A percentile compares a stretch with the other conserved stretches of the same genome.
Evolutionary conservation across 495 filamentous ascomycete genomes (phyloP).

Genomic region (Stereocaulon alpinum): DNA sequence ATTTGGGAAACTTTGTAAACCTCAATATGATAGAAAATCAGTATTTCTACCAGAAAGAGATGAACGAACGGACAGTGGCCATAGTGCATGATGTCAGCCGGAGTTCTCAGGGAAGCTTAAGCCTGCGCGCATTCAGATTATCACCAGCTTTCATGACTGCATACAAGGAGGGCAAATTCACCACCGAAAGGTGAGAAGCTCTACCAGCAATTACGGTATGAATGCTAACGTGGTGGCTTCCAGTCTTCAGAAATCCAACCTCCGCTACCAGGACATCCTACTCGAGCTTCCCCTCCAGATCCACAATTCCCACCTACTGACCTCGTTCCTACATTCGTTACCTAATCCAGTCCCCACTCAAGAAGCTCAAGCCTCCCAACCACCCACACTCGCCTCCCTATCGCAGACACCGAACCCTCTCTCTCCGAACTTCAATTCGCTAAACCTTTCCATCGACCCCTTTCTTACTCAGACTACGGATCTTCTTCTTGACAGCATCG

Average conservation of each 20-base stretch:
- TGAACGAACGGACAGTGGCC: slow-evolving; percentile 87
- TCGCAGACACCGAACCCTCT: slow-evolving; percentile 42
- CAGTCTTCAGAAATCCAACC: slow-evolving; percentile 81
- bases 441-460: slow-evolving; percentile 90
- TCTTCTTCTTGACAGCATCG: slow-evolving; percentile 88
- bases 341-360: slow-evolving; percentile 46
- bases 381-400: slow-evolving; percentile 34
- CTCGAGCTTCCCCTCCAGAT: slow-evolving; percentile 83
- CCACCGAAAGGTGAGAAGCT: slow-evolving; percentile 67
- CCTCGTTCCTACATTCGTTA: slow-evolving; percentile 86
- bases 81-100: slow-evolving; percentile 91
- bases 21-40: slow-evolving; percentile 95
- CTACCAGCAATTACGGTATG: neutral
- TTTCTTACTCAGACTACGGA: slow-evolving; percentile 99
- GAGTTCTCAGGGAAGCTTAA: slow-evolving; percentile 83
- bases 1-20: slow-evolving; percentile 97
- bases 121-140: slow-evolving; percentile 80
- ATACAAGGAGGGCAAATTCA: slow-evolving; percentile 95
- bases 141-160: slow-evolving; percentile 83
- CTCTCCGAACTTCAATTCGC: slow-evolving; percentile 65
- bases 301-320: slow-evolving; percentile 96
- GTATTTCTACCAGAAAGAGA: slow-evolving; percentile 86
- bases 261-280: slow-evolving; percentile 90
- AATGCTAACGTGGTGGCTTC: slow-evolving; percentile 26
- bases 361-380: slow-evolving; percentile 31